Base-by-base conservation (phyloP, 768 basidiomycete species). In the Lyophyllum decastes region DNA sequence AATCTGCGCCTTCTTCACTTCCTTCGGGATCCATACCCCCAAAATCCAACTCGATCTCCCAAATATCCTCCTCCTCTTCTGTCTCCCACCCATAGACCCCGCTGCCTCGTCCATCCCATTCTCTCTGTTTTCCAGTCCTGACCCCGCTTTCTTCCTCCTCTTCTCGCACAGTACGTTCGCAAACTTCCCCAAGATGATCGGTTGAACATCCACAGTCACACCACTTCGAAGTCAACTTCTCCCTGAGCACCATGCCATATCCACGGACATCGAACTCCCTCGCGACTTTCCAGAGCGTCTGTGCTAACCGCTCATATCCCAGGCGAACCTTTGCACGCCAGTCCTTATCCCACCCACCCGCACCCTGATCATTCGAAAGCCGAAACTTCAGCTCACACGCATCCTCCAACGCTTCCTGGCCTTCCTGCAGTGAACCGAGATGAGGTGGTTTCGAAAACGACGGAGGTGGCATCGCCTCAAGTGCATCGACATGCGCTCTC, bases 201-300 rank as follows among this genome's bases (percentile, higher is more conserved):
- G 89, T 89, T 48, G 88, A 89, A 66, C 89, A 90, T 1, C 89
- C 89, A 70, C 89, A 90, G 57, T 89, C 88, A 66, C 89, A 90
- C 89, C 89, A 90, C 63, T 89, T 90, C 4, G 78, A 80, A 12
- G 84, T 86, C 52, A 90, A 69, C 70, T 90, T 90, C 61, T 90
- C 89, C 26, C 87, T 75, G 30, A 90, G 73, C 14, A 89, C 82
- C 34, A 77, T 73, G 0, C 89, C 89, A 61, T 89, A 90, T 11
- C 89, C 89, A 26, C 84, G 79, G 2, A 88, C 84, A 63, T 89
- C 86, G 58, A 89, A 89, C 64, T 90, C 89, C 27, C 81, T 71
- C 26, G 88, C 84, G 21, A 89, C 84, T 19, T 80, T 77, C 89
- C 88, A 91, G 2, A 91, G 72, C 43, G 86, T 84, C 64, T 86